A percentile compares a stretch with the other conserved stretches of the same genome.
Conservation (phyloP, 306 rosid genomes). For the Pueraria montana region DNA sequence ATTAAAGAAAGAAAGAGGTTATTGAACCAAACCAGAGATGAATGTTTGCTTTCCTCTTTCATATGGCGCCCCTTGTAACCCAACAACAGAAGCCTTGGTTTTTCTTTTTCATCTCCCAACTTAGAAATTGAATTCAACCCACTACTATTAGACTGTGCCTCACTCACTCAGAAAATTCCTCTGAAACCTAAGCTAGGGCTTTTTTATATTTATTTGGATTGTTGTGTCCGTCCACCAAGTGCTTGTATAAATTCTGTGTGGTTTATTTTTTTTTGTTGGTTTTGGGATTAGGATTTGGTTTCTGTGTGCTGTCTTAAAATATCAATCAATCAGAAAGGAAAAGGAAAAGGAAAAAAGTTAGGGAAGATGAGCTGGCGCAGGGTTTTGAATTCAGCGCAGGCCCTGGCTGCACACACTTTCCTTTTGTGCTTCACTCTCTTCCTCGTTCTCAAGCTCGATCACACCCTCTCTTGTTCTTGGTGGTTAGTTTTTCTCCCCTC, state of each 20-base stretch:
- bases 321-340: background rate
- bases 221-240: background rate
- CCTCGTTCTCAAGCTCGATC: constrained; percentile 95
- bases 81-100: background rate
- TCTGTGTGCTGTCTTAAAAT: background rate
- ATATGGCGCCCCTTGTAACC: constrained; percentile 38
- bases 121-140: background rate
- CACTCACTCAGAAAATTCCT: background rate
- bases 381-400: constrained; percentile 90
- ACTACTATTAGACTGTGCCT: background rate
- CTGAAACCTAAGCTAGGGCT: background rate
- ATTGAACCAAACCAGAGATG: background rate
- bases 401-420: constrained; percentile 80
- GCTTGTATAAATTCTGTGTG: background rate
- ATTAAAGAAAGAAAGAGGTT: background rate
- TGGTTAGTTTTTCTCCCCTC: constrained; percentile 64
- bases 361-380: constrained; percentile 88
- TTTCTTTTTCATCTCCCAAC: constrained; percentile 30
- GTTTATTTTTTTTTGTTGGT: background rate
- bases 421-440: constrained; percentile 85
- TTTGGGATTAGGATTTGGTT: constrained; percentile 32
- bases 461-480: constrained; percentile 76
- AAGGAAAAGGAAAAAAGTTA: background rate
- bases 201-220: background rate
- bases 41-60: constrained; percentile 29